Evolutionary conservation across 169 alveolate species (phyloP).

Genomic region (Plasmodium cynomolgi): DNA sequence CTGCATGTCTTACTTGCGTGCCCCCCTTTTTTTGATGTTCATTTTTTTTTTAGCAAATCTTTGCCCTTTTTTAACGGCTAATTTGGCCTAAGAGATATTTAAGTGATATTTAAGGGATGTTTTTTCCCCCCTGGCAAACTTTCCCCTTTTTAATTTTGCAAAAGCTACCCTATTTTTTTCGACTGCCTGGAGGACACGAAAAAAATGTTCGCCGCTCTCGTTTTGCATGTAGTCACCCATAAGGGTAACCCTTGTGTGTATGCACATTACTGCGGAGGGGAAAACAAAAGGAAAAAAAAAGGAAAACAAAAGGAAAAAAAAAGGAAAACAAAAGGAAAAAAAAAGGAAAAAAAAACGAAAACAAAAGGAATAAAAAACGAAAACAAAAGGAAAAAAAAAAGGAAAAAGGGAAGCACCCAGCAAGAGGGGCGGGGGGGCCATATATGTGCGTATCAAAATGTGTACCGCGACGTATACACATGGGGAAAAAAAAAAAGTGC

Average conservation of each 20-base stretch:
- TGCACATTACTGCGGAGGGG: neutral
- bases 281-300: neutral
- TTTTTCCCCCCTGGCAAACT: neutral
- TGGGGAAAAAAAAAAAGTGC: neutral
- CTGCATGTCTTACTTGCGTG: neutral
- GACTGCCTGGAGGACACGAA: neutral
- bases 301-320: neutral
- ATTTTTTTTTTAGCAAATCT: neutral
- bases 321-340: too few species aligned
- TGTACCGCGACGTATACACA: neutral
- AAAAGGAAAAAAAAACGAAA: too few species aligned
- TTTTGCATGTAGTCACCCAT: neutral
- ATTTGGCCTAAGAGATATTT: neutral
- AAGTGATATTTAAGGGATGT: neutral
- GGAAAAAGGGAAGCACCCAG: neutral
- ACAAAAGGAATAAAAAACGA: too few species aligned
- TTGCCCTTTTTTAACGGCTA: neutral
- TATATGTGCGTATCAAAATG: neutral
- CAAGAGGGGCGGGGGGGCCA: neutral
- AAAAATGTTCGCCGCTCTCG: neutral
- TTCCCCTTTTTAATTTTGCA: neutral
- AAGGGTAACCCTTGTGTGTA: neutral
- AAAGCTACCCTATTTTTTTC: neutral
- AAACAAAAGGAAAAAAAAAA: neutral
- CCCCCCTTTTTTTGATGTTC: neutral